phyloP scores from a whole-genome alignment of 1,284 basidiomycete genomes.

The Macrocystidia cucumis region DNA sequence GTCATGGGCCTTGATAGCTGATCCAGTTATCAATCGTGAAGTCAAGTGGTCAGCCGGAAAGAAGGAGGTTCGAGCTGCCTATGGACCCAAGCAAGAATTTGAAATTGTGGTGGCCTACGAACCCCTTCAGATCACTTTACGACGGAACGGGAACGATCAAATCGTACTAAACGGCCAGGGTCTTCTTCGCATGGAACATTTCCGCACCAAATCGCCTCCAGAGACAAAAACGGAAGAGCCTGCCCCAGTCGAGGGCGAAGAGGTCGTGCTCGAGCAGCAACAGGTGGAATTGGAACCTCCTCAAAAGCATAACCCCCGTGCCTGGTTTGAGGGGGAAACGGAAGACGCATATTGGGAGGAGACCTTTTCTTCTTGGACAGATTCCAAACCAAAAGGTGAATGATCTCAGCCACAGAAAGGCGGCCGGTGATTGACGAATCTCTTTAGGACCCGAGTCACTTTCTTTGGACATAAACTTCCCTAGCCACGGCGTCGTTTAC shows the following conservation, averaged over 20 bases:
- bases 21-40: constrained; percentile 52
- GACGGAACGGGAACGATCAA: constrained; percentile 72
- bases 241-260: constrained; percentile 30
- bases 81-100: constrained; percentile 49
- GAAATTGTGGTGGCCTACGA: constrained; percentile 65
- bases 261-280: constrained; percentile 39
- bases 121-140: constrained; percentile 69
- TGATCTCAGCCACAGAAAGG: constrained; percentile 4
- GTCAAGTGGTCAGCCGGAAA: constrained; percentile 59
- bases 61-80: constrained; percentile 50
- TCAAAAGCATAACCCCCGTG: constrained; percentile 46
- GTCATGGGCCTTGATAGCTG: constrained; percentile 72
- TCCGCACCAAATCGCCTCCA: constrained; percentile 59
- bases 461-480: constrained; percentile 91
- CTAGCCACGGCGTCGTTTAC: constrained; percentile 83
- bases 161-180: constrained; percentile 87
- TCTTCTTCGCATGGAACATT: constrained; percentile 97
- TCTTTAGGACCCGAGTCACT: constrained; percentile 84
- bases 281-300: no score
- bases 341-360: constrained; percentile 91
- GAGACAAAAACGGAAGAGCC: constrained; percentile 31
- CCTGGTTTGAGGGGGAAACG: constrained; percentile 83
- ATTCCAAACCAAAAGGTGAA: constrained; percentile 91
- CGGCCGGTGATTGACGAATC: constrained; percentile 4
- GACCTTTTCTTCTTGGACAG: constrained; percentile 78